Percentiles rank a stretch among this genome's conserved stretches.
These are phyloP conservation scores for Populus ilicifolia DNA, from an alignment of 345 rosid species.

Conservation along the genomic window DNA sequence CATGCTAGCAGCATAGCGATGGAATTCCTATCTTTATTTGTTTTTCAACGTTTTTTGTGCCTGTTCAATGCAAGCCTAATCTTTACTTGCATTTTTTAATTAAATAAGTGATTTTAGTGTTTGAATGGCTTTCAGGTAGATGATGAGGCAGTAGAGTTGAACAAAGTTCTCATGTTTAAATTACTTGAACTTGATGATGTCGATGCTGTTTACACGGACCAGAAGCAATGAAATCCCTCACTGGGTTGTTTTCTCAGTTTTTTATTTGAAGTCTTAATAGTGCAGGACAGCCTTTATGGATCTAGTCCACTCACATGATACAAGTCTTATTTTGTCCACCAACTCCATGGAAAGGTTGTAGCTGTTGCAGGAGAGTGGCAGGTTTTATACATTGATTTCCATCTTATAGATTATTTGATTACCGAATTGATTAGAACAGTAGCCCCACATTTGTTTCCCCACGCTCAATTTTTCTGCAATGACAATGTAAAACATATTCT, in stretches of 20 bases:
- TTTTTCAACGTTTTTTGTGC: neutral
- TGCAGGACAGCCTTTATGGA: neutral
- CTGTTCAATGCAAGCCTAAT: neutral
- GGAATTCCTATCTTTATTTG: neutral
- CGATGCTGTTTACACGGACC: conserved; percentile 84
- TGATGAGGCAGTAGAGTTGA: conserved; percentile 86
- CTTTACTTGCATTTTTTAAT: neutral
- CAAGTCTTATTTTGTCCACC: neutral
- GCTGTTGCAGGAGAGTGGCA: neutral
- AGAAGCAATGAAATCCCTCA: conserved; percentile 37
- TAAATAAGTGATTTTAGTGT: neutral
- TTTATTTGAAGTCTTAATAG: conserved; percentile 7
- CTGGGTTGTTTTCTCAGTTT: neutral
- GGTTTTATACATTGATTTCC: neutral
- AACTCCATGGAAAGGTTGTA: neutral
- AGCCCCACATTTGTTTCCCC: neutral
- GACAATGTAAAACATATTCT: neutral
- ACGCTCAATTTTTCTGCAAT: neutral
- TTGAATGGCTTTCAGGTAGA: conserved; percentile 55
- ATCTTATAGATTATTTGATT: neutral
- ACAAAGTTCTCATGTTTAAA: conserved; percentile 73
- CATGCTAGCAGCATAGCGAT: neutral
- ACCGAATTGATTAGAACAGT: neutral
- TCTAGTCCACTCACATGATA: neutral
- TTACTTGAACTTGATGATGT: conserved; percentile 90